Evolutionary conservation across 148 eudicot genomes (phyloP), one percentile per base, ranked within the genome.

Genomic region (Pharnaceum exiguum): DNA sequence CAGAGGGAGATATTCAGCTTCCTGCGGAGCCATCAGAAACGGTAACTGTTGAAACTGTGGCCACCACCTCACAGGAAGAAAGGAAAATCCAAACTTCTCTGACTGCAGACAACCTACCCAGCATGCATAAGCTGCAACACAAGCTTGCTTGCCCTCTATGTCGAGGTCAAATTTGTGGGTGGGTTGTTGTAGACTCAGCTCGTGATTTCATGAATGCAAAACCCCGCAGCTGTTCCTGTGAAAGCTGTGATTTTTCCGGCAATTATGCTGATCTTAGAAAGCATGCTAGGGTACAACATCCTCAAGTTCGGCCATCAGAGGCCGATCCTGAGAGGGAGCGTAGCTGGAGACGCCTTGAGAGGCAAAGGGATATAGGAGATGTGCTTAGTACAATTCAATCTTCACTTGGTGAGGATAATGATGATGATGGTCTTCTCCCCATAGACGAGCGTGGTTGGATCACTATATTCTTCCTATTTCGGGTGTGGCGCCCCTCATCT

Each of bases 131-230:
- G 42, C 67, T 54, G 33, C 66, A 63, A 59, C 54, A 75, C 9
- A 81, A 81, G 40, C 79, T 93, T 30, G 61, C 76, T 8, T 93
- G 99, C 67, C 99, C 99, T 61, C 84, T 88, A 4, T 93, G 99
- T 62, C 84, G 99, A 0, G 95, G 96, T 8, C 58, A 57, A 19
- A 63, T 93, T 30, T 75, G 70, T 16, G 99, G 96, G 24, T 93
- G 96, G 90, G 70, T 67, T 22, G 90, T 93, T 17, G 89, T 81
- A 10, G 86, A 88, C 18, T 63, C 86, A 37, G 99, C 99, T 57
- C 81, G 99, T 13, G 47, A 39, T 36, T 88, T 77, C 57, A 88
- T 93, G 95, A 88, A 93, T 59, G 77, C 73, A 21, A 93, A 93
- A 70, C 26, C 65, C 5, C 72, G 99, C 54, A 88, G 82, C 70